Evolutionary conservation across 2,329 filamentous ascomycete species (phyloP).

Genomic region (Microdochium bolleyi): DNA sequence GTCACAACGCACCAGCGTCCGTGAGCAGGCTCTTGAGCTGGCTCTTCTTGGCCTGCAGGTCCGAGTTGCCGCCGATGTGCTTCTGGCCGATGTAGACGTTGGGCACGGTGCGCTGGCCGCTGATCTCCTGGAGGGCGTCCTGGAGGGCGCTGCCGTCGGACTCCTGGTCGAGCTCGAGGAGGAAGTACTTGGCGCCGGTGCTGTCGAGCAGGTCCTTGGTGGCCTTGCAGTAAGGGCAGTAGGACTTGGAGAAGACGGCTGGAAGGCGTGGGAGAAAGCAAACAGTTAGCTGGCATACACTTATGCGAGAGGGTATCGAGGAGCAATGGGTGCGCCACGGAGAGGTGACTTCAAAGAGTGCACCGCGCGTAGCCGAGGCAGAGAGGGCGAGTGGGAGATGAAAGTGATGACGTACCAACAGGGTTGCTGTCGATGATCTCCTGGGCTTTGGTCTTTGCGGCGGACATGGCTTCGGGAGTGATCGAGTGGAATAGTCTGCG

Average conservation of each 20-base stretch:
- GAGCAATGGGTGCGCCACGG: too few species aligned
- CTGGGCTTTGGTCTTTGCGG: conserved; percentile 77
- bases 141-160: conserved; percentile 78
- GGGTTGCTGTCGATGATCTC: conserved; percentile 81
- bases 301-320: too few species aligned
- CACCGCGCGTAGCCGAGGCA: not conserved
- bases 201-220: conserved; percentile 69
- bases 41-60: conserved; percentile 60
- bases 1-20: conserved; percentile 55
- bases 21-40: conserved; percentile 59
- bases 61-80: conserved; percentile 96
- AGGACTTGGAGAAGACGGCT: conserved; percentile 96
- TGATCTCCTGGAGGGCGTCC: conserved; percentile 71
- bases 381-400: not conserved
- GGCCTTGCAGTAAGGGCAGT: conserved; percentile 85
- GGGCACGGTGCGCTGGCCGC: conserved; percentile 80
- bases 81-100: conserved; percentile 89
- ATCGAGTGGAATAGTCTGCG: conserved; percentile 57
- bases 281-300: conserved; percentile 1
- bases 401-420: conserved; percentile 53
- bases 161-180: conserved; percentile 78
- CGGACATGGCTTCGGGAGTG: conserved; percentile 62
- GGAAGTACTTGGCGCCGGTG: conserved; percentile 62
- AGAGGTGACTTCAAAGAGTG: too few species aligned
- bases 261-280: not conserved